Evolutionary conservation across 257 asterid genomes (phyloP).

Genomic region (Gardenia jasminoides): DNA sequence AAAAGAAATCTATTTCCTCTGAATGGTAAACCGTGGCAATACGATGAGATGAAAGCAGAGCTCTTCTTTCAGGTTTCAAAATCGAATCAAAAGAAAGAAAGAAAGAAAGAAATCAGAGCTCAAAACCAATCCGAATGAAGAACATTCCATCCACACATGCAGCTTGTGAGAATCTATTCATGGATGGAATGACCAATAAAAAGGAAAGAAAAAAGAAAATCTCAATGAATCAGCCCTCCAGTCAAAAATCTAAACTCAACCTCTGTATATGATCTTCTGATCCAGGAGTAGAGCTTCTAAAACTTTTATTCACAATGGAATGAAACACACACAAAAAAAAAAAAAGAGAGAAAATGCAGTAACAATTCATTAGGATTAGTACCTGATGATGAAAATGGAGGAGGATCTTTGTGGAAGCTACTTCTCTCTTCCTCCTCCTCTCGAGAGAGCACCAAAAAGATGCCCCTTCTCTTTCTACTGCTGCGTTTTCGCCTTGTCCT

Average conservation of each 20-base stretch:
- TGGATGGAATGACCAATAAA: not conserved
- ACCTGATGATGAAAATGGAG: conserved; percentile 4
- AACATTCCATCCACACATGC: not conserved
- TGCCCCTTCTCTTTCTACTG: not conserved
- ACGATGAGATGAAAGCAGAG: no score
- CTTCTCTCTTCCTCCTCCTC: not conserved
- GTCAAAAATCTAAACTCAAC: not conserved
- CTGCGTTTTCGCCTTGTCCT: not conserved
- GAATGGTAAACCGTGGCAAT: not conserved
- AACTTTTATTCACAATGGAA: not conserved
- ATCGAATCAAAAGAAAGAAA: not conserved
- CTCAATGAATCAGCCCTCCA: not conserved
- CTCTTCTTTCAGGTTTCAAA: not conserved
- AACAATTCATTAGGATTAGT: not conserved
- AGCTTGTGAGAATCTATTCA: not conserved
- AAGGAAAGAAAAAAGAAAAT: not conserved
- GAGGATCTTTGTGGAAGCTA: no score
- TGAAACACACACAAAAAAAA: not conserved
- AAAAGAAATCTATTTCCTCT: no score
- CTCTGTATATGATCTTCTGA: not conserved
- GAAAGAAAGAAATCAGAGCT: not conserved
- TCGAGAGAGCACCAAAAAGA: no score
- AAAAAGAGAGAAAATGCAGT: not conserved
- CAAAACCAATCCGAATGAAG: not conserved
- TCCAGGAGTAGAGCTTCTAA: no score